phyloP scores from a whole-genome alignment of 805 yeast species.

The Metschnikowia hibisci region DNA sequence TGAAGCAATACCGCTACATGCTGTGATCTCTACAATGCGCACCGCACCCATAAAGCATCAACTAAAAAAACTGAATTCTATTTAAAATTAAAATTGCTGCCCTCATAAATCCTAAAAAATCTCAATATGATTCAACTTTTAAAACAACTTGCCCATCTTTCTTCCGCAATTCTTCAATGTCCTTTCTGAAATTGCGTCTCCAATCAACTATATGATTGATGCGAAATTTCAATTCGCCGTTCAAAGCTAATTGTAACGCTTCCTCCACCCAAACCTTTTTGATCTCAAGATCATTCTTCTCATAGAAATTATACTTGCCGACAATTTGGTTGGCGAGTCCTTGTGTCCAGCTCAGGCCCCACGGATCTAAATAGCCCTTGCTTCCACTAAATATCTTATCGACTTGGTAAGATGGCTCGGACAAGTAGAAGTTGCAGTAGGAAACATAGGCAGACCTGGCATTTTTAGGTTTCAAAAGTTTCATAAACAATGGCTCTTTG shows the following conservation, averaged over 20 bases:
- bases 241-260: conserved; percentile 26
- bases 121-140: conserved; percentile 35
- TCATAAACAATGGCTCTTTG: conserved; percentile 31
- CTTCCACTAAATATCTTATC: conserved; percentile 24
- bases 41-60: too few species aligned
- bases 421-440: conserved; percentile 29
- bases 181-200: conserved; percentile 33
- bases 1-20: too few species aligned
- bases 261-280: conserved; percentile 32
- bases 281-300: conserved; percentile 26
- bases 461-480: conserved; percentile 36
- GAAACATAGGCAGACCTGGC: conserved; percentile 32
- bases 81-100: background rate
- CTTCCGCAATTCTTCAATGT: conserved; percentile 23
- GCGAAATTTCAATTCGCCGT: conserved; percentile 27
- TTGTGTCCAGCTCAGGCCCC: conserved; percentile 35
- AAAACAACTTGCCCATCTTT: conserved; percentile 35
- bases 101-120: background rate
- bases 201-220: conserved; percentile 35
- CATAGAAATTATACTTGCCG: conserved; percentile 33
- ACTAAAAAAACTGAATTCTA: background rate
- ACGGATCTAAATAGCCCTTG: conserved; percentile 26
- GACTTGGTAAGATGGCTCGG: conserved; percentile 34
- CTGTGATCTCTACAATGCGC: too few species aligned
- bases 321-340: conserved; percentile 28